Evolutionary conservation across 2,329 filamentous ascomycete genomes (phyloP), one percentile per base, ranked within the genome.

Genomic region (Orbilia quercus): DNA sequence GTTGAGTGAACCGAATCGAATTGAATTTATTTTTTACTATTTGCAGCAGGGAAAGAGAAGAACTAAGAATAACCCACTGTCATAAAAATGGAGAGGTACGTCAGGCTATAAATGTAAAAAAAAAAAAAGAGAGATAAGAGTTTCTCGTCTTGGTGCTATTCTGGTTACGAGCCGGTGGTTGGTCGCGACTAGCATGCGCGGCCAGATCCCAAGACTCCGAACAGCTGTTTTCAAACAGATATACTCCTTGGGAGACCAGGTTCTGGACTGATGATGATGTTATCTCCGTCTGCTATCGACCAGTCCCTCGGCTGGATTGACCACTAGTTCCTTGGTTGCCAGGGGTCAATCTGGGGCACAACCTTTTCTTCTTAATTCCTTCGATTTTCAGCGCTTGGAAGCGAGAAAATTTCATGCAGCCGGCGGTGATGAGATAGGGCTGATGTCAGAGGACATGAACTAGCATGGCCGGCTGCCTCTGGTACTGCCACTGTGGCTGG

Each of bases 81-180:
- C 40, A n/a, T 20, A 16, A 45, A 7, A 20, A 45, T 20, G 40
- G 64, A 50, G 64, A 50, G 42, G 51, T 42, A 59, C 42, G 53
- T 53, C 44, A 59, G 53, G 63, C 20, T 67, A 67, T 67, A 67
- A 67, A 57, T n/a, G n/a, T n/a, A n/a, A n/a, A n/a, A n/a, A n/a
- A n/a, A n/a, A n/a, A n/a, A n/a, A n/a, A n/a, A n/a, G n/a, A n/a
- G n/a, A 55, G 50, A 40, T 36, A 50, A 65, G 25, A 65, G 50
- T 48, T 36, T 11, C 48, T 23, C 25, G 36, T n/a, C 44, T 60
- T 45, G 57, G 47, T 18, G 14, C 45, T 50, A 5, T 38, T 23
- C 50, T 14, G 25, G 31, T 18, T 23, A n/a, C n/a, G n/a, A 36
- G 28, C 25, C 53, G 23, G 53, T 20, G 40, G 36, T 14, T 34